Evolutionary conservation across 2,329 filamentous ascomycete species (phyloP), one percentile per base, ranked within the genome.

Genomic region (Trichoderma atroviride): DNA sequence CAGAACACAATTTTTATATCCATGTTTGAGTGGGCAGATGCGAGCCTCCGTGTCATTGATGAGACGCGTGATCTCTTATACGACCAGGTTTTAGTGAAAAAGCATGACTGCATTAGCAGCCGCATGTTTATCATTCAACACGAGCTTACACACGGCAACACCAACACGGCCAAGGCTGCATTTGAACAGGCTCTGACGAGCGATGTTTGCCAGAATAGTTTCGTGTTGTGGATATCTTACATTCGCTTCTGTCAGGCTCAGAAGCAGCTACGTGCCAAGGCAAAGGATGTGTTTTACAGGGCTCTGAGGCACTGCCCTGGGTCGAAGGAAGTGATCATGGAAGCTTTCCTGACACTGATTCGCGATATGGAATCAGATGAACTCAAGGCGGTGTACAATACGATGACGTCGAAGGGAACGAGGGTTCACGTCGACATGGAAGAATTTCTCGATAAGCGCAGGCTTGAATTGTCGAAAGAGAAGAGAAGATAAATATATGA

Each of bases 1-100:
- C 83, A 84, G 60, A 97, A 97, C 80, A 92, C 89, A 1, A 84
- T 93, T 6, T 90, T 97, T 71, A 84, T 96, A 1, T 83, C 86
- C 1, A 81, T 96, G 0, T 91, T 91, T 72, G 86, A 89, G n/a
- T 92, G 90, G 83, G 89, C 92, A 71, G 90, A 95, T 76, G 84
- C 88, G 2, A 87, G 90, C 9, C 87, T 93, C 55, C 87, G 90
- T 29, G 85, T 96, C 66, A 87, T 93, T 71, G 92, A 96, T 73
- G 91, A 92, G 22, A 87, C 96, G 24, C 88, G 92, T n/a, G 83
- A 86, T 6, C 80, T 92, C 10, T 81, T 94, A 13, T 79, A 85
- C 24, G 83, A 84, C 76, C 85, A 85, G 75, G 78, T 88, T 0
- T 78, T 86, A 2, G 72, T 76, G 6, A 73, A 75, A 19, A 61